Base-by-base conservation (phyloP, 441 rosid genomes). In the Lepidium campestre region DNA sequence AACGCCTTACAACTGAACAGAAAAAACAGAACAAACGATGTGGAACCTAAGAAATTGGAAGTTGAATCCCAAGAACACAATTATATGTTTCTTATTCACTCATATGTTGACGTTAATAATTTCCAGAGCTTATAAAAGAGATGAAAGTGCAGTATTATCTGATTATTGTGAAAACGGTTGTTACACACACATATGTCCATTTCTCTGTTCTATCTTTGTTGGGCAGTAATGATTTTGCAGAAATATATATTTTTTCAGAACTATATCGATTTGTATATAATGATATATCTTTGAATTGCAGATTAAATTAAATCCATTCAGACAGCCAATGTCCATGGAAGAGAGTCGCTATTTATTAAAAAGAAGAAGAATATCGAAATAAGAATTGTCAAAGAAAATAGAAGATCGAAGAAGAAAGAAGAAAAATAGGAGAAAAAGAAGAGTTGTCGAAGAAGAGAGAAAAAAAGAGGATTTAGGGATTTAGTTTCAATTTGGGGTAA, bases 141-240 rank as follows among this genome's bases (percentile, higher is more conserved):
- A 77, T 80, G 19, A 79, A 82, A 65, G 86, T 84, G 91, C 92
- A 0, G 79, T 93, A 42, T 89, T 91, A 74, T 72, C 96, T 42
- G 97, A 93, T 78, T 93, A 93, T 66, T 93, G 99, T 62, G 97
- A 93, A 83, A 96, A 93, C 81, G 99, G 97, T 56, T 91, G 96
- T 77, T 49, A 70, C 67, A 25, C 23, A 52, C 46, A 62, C 35
- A 54, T 27, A 4, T 57, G 57, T 54, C 62, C 45, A 67, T 0
- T 36, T 61, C 31, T 36, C 68, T 29, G 52, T 52, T 55, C 52
- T 44, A 40, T 32, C 35, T 37, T n/a, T 58, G 45, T 40, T 62
- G 57, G 36, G 46, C 6, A 40, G 15, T 37, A 52, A 71, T 71
- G 62, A 25, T 44, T 52, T 53, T 40, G 47, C 31, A 2, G 2